Conservation (phyloP, 2,329 filamentous ascomycete genomes). For the Aurifilum marmelostoma region DNA sequence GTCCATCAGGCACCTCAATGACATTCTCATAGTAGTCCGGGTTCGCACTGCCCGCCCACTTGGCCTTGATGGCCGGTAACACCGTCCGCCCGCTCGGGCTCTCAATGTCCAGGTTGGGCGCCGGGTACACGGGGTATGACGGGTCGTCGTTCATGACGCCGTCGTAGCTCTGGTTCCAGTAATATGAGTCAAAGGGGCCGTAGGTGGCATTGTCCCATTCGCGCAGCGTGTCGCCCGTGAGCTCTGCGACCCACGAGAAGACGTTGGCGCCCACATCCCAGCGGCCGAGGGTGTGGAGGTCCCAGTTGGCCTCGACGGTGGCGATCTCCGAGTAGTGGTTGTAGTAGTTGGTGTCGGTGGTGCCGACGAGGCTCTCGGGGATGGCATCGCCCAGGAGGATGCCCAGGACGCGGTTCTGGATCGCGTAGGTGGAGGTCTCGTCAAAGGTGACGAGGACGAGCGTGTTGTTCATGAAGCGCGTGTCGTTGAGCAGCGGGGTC, state of each 20-base stretch:
- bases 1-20: constrained; percentile 36
- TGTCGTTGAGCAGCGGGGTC: constrained; percentile 68
- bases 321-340: constrained; percentile 72
- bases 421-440: constrained; percentile 71
- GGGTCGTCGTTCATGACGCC: constrained; percentile 35
- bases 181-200: constrained; percentile 21
- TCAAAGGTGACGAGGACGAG: constrained; percentile 79
- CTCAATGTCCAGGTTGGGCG: constrained; percentile 35
- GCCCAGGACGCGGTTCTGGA: constrained; percentile 69
- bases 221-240: constrained; percentile 58
- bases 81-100: constrained; percentile 33
- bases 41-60: constrained; percentile 33
- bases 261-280: constrained; percentile 76
- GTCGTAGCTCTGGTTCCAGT: constrained; percentile 35
- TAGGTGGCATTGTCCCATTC: constrained; percentile 26
- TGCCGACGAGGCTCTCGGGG: constrained; percentile 65
- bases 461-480: constrained; percentile 66
- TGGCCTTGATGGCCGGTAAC: constrained; percentile 30
- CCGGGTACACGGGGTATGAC: constrained; percentile 33
- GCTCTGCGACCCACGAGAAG: constrained; percentile 61
- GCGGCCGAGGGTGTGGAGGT: constrained; percentile 68
- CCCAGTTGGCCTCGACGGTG: constrained; percentile 72
- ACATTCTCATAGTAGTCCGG: constrained; percentile 35
- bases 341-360: constrained; percentile 70
- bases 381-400: constrained; percentile 78